These are phyloP conservation scores for Elsinoe fawcettii DNA, from an alignment of 2,329 filamentous ascomycete species.

Conservation along the genomic window DNA sequence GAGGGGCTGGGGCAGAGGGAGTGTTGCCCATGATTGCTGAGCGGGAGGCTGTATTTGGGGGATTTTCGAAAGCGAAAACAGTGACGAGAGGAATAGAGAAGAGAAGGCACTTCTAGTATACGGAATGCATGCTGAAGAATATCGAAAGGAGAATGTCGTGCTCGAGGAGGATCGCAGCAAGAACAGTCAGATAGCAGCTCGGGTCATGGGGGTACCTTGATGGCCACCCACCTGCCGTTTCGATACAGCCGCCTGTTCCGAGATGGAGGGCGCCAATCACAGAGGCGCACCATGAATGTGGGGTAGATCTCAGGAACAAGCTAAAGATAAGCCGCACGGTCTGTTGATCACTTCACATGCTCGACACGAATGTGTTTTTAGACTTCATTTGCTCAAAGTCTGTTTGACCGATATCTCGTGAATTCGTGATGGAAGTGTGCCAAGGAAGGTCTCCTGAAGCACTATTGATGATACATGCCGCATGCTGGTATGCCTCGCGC, in stretches of 20 bases:
- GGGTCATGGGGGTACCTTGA: conserved; percentile 8
- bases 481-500: background rate
- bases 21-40: background rate
- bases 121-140: background rate
- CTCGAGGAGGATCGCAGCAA: background rate
- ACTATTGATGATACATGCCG: background rate
- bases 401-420: too few relatives aligned
- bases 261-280: conserved; percentile 3
- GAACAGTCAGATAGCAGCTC: background rate
- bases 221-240: conserved; percentile 12
- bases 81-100: background rate
- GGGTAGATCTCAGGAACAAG: conserved; percentile 6
- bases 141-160: background rate
- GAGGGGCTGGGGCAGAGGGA: background rate
- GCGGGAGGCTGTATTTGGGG: background rate
- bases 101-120: background rate
- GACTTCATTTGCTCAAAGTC: too few relatives aligned
- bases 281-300: background rate
- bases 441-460: background rate
- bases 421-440: background rate
- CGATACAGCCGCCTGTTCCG: conserved; percentile 2
- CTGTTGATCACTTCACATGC: background rate
- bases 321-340: background rate
- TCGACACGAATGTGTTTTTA: background rate
- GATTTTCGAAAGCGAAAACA: background rate